Evolutionary conservation across 352 stramenopile genomes (phyloP).

Genomic region (Phytophthora niederhauseri): DNA sequence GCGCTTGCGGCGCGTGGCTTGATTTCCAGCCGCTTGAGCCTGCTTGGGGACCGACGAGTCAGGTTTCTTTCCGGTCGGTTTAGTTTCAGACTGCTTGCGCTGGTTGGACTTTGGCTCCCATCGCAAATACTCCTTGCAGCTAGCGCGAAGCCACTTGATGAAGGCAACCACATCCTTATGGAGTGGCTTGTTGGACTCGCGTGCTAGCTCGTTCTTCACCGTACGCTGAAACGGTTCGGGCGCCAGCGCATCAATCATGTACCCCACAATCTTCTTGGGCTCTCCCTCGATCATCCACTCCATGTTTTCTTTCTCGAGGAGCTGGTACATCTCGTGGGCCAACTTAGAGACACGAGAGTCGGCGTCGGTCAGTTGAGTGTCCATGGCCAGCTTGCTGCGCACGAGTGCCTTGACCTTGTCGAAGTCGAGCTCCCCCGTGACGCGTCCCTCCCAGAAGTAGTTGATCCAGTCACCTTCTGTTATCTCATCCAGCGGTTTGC

Average conservation of each 20-base stretch:
- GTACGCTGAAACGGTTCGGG: not conserved
- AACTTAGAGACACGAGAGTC: slow-evolving; percentile 19
- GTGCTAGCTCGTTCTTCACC: slow-evolving; percentile 5
- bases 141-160: slow-evolving; percentile 9
- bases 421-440: slow-evolving; percentile 16
- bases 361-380: not conserved
- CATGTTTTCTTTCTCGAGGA: slow-evolving; percentile 8
- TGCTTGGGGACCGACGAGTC: not conserved
- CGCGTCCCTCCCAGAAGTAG: slow-evolving; percentile 17
- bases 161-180: slow-evolving; percentile 11
- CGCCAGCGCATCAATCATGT: slow-evolving; percentile 8
- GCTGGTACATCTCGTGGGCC: slow-evolving; percentile 10
- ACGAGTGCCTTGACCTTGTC: slow-evolving; percentile 12
- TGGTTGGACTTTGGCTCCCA: slow-evolving; percentile 5
- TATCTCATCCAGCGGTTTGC: slow-evolving; percentile 9
- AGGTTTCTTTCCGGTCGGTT: not conserved
- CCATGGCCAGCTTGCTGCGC: not conserved
- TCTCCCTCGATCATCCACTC: slow-evolving; percentile 15
- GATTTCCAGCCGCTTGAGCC: not conserved
- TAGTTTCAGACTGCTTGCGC: not conserved
- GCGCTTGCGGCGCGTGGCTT: not conserved
- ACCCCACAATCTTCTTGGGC: slow-evolving; percentile 8
- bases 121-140: slow-evolving; percentile 12
- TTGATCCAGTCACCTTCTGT: slow-evolving; percentile 15
- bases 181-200: slow-evolving; percentile 12